Base-by-base conservation (phyloP, 768 basidiomycete species). In the Russula foetens region DNA sequence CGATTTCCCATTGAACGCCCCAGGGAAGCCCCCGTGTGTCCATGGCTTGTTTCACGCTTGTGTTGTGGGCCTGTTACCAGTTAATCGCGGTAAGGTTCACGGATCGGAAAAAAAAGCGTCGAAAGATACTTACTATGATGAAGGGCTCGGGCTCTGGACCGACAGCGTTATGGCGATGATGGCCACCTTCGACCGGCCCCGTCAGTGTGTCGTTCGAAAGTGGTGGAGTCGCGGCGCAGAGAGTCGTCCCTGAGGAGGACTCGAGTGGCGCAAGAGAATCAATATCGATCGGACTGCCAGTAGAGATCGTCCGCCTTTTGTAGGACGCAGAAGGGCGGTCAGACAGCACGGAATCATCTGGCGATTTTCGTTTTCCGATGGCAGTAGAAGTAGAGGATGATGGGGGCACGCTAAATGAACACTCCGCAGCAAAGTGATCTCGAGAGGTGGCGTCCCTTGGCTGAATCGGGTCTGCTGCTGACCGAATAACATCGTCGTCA, bases 1-100 rank as follows among this genome's bases (percentile, higher is more conserved):
- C 79, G 26, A 84, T 74, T 64, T 84, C 81, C 70, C 79, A 84
- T 56, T 80, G 82, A 2, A 76, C 77, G 9, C 81, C 79, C 67
- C 67, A 72, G 2, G 71, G 54, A 29, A 66, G 53, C 9, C 31
- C 46, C 14, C 60, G 63, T 0, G 23, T 35, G 12, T 66, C 60
- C 56, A 66, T 65, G 2, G 58, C 54, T 1, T 24, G 43, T 38
- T 66, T 56, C 3, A 58, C 47, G 4, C 53, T 44, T 2, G 50
- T 11, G 7, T 58, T 55, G 55, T 62, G 38, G 9, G 60, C 63
- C 66, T 66, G 26, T 35, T 8, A 14, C 3, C 3, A 29, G 4
- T 19, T 1, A n/a, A 9, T 4, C 15, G 19, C 23, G 26, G 12
- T 35, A 7, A 47, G 43, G 19, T 29, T 33, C 8, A 33, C 5